Evolutionary conservation across 345 rosid species (phyloP).

Genomic region (Aquilaria malaccensis): DNA sequence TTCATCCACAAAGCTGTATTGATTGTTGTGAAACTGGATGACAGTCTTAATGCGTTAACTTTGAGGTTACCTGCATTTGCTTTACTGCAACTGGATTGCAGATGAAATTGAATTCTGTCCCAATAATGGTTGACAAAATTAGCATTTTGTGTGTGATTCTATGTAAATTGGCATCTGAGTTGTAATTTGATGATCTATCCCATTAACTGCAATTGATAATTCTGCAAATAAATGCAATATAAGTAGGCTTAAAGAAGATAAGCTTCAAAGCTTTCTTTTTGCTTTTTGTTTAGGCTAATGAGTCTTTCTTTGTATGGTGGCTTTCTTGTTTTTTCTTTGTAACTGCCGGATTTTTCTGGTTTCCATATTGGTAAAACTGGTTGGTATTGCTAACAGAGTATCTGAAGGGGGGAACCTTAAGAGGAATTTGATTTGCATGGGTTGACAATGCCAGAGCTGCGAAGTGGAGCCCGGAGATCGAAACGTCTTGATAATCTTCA

Average conservation of each 20-base stretch:
- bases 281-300: background rate
- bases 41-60: slow-evolving; percentile 7
- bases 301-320: slow-evolving; percentile 3
- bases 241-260: slow-evolving; percentile 7
- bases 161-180: slow-evolving; percentile 3
- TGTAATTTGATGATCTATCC: slow-evolving; percentile 3
- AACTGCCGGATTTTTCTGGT: slow-evolving; percentile 1
- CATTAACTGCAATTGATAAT: slow-evolving; percentile 4
- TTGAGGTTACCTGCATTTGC: slow-evolving; percentile 25
- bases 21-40: slow-evolving; percentile 14
- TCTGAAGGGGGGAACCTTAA: slow-evolving; percentile 23
- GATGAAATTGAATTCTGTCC: background rate
- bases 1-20: slow-evolving; percentile 6
- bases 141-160: background rate
- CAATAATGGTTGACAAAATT: slow-evolving; percentile 15
- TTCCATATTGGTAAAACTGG: slow-evolving; percentile 5
- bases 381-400: slow-evolving; percentile 30
- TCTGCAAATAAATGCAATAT: slow-evolving; percentile 4
- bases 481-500: slow-evolving; percentile 84
- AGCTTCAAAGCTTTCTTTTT: slow-evolving; percentile 1
- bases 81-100: slow-evolving; percentile 10
- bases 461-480: slow-evolving; percentile 96
- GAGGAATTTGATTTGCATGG: slow-evolving; percentile 78
- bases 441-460: slow-evolving; percentile 95
- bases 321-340: background rate